A percentile compares a stretch with the other conserved stretches of the same genome.
These are phyloP conservation scores for Lactarius akahatsu DNA, from an alignment of 768 basidiomycete species.

Conservation along the genomic window DNA sequence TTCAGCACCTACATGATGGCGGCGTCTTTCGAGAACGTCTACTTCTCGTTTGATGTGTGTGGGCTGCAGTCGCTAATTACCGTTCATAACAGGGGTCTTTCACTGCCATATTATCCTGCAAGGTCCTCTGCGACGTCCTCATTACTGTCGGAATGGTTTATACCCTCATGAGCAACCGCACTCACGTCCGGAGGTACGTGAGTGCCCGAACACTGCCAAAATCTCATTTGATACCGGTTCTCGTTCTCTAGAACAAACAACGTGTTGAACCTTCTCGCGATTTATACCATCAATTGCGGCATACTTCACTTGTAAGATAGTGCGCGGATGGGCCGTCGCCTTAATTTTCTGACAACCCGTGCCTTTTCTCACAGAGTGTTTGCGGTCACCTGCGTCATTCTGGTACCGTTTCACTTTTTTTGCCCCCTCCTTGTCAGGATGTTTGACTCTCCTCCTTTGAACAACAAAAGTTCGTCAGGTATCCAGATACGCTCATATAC, in stretches of 20 bases:
- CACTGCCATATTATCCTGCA: too few relatives aligned
- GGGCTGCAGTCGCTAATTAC: not conserved
- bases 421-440: too few relatives aligned
- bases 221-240: not conserved
- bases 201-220: too few relatives aligned
- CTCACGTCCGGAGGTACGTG: too few relatives aligned
- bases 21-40: not conserved
- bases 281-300: constrained; percentile 7
- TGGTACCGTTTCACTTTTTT: not conserved
- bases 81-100: not conserved
- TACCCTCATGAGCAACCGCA: too few relatives aligned
- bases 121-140: too few relatives aligned
- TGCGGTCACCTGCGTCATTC: not conserved
- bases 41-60: not conserved
- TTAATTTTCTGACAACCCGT: not conserved
- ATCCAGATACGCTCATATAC: too few relatives aligned
- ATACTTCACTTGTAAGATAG: not conserved
- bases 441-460: too few relatives aligned
- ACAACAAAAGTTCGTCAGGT: too few relatives aligned
- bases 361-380: not conserved
- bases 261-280: not conserved
- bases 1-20: not conserved
- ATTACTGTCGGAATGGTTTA: too few relatives aligned
- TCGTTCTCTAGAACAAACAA: not conserved
- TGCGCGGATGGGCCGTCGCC: not conserved